These are phyloP conservation scores for Leccinum angustisporum DNA, from an alignment of 1,284 basidiomycete species.

Conservation along the genomic window DNA sequence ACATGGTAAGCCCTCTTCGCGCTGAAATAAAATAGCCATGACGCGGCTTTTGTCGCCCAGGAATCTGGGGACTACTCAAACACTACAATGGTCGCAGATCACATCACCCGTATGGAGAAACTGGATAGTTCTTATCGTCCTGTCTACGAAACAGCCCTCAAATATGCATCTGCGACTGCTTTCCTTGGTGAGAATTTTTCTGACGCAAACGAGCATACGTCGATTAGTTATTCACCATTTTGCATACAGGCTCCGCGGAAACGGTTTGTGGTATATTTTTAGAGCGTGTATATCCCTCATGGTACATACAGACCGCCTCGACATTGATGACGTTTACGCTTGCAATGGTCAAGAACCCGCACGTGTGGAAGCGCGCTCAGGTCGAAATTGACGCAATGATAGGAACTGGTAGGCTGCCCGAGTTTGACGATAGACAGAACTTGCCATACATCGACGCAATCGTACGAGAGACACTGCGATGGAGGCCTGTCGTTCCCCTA, in stretches of 20 bases:
- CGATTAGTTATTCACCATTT: neutral
- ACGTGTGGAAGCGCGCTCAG: neutral
- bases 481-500: neutral
- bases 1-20: constrained; percentile 7
- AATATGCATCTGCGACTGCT: constrained; percentile 8
- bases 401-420: neutral
- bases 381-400: neutral
- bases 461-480: neutral
- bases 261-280: neutral
- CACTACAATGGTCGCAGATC: constrained; percentile 12
- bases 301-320: neutral
- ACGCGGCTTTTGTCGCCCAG: neutral
- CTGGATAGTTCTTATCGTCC: neutral
- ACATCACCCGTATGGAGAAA: constrained; percentile 11
- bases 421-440: neutral
- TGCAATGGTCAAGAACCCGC: neutral
- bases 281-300: neutral
- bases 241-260: neutral
- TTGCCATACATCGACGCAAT: neutral
- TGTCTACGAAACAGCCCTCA: constrained; percentile 11
- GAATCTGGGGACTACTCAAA: neutral
- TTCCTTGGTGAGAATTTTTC: constrained; percentile 9
- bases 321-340: neutral
- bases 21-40: neutral
- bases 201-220: neutral